Conservation (phyloP, 305 asterid genomes). For the Fraxinus ornus region DNA sequence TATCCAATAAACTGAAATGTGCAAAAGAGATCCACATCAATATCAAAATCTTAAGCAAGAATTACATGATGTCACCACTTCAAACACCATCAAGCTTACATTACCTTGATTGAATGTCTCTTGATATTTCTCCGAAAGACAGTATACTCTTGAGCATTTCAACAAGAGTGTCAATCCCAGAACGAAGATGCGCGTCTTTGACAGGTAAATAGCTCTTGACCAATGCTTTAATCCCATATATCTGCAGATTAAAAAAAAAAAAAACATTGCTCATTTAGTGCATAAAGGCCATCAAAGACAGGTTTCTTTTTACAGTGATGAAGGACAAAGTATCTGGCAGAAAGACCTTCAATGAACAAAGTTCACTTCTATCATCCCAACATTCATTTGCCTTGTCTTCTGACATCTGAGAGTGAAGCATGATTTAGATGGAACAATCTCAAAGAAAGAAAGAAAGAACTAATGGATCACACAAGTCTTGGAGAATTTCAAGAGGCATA, state of each 20-base stretch:
- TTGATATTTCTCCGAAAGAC: slow-evolving; percentile 69
- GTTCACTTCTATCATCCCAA: slow-evolving; percentile 93
- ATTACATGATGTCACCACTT: slow-evolving; percentile 25
- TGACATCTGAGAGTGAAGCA: slow-evolving; percentile 58
- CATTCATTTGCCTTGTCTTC: slow-evolving; percentile 54
- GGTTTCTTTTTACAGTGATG: slow-evolving; percentile 16
- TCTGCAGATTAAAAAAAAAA: slow-evolving; percentile 42
- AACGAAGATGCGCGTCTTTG: slow-evolving; percentile 92
- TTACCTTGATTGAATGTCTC: slow-evolving; percentile 78
- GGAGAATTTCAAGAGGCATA: slow-evolving; percentile 44
- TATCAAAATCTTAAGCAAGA: slow-evolving; percentile 19
- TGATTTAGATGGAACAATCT: slow-evolving; percentile 17
- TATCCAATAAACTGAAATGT: slow-evolving; percentile 74
- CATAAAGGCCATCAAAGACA: slow-evolving; percentile 17
- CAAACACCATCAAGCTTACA: slow-evolving; percentile 7
- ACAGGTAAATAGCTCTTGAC: slow-evolving; percentile 97
- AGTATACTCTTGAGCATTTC: slow-evolving; percentile 72
- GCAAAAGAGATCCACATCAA: slow-evolving; percentile 27
- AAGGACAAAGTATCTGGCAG: slow-evolving; percentile 22
- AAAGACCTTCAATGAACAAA: slow-evolving; percentile 83
- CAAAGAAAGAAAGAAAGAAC: slow-evolving; percentile 19
- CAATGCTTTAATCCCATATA: slow-evolving; percentile 88
- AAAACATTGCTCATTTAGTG: slow-evolving; percentile 18
- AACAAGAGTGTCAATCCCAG: slow-evolving; percentile 77
- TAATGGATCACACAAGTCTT: slow-evolving; percentile 13